phyloP scores from a whole-genome alignment of 257 asterid species.

The Cinchona pubescens region DNA sequence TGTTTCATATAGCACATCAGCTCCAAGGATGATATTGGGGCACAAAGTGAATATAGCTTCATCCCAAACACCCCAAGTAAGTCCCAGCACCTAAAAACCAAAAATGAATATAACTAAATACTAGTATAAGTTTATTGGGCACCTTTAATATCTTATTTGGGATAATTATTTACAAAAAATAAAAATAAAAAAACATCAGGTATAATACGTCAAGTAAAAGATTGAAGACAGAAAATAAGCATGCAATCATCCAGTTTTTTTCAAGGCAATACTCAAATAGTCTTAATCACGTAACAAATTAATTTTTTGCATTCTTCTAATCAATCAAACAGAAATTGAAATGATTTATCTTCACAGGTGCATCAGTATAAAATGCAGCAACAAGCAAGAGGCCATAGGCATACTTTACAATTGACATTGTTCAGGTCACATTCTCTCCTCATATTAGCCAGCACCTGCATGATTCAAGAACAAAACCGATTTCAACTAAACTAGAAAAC shows the following conservation, averaged over 20 bases:
- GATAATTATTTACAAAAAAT: too few relatives aligned
- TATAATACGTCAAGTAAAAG: neutral
- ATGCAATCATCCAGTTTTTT: neutral
- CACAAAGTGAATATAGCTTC: slow-evolving; percentile 47
- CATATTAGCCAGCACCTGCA: slow-evolving; percentile 81
- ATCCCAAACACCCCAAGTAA: slow-evolving; percentile 92
- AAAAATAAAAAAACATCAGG: too few relatives aligned
- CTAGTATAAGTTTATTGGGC: neutral
- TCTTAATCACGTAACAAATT: neutral
- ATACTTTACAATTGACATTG: slow-evolving; percentile 66
- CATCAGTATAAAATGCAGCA: neutral
- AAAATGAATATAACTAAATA: slow-evolving; percentile 1
- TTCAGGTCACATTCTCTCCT: slow-evolving; percentile 61
- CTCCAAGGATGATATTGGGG: slow-evolving; percentile 93
- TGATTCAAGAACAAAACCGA: slow-evolving; percentile 12
- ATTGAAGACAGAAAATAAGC: neutral
- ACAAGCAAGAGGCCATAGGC: slow-evolving; percentile 12
- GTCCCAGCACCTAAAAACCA: slow-evolving; percentile 59
- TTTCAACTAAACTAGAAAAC: neutral
- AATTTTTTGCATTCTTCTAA: neutral
- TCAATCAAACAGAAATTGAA: neutral
- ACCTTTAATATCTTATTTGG: neutral
- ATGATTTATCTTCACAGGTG: neutral
- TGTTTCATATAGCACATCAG: slow-evolving; percentile 85
- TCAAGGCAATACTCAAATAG: neutral